phyloP scores from a whole-genome alignment of 2,329 filamentous ascomycete genomes.

The Ramichloridium luteum region DNA sequence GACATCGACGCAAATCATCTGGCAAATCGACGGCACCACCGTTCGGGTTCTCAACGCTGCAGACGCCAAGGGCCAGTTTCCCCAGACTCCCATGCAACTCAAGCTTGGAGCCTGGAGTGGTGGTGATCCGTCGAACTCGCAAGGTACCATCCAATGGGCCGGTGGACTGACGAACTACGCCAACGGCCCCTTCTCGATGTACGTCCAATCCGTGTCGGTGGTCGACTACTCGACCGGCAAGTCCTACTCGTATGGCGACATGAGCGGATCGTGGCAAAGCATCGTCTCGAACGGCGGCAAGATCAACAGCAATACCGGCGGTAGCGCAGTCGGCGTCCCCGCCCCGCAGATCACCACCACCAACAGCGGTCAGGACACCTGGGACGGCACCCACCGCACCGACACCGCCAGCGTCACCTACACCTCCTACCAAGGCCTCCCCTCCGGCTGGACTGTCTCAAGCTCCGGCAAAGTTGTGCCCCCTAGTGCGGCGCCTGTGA shows the following conservation, averaged over 20 bases:
- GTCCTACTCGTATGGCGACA: constrained; percentile 70
- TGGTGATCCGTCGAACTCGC: constrained; percentile 66
- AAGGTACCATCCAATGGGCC: constrained; percentile 83
- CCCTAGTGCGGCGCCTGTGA: constrained; percentile 53
- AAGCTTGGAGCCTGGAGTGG: constrained; percentile 89
- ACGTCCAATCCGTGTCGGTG: constrained; percentile 61
- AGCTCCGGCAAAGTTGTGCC: constrained; percentile 68
- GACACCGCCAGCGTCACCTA: constrained; percentile 28
- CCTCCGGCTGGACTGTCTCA: constrained; percentile 70
- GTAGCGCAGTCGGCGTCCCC: constrained; percentile 38
- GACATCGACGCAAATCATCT: constrained; percentile 73
- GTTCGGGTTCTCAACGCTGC: constrained; percentile 62
- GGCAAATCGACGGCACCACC: constrained; percentile 67
- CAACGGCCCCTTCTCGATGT: constrained; percentile 75
- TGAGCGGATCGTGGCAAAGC: constrained; percentile 64
- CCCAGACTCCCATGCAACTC: constrained; percentile 89
- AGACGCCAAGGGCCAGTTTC: constrained; percentile 68
- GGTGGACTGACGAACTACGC: constrained; percentile 74
- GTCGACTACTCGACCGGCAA: constrained; percentile 89
- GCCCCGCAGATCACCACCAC: constrained; percentile 53
- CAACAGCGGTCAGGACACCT: constrained; percentile 50
- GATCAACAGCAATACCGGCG: constrained; percentile 46
- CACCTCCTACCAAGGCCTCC: constrained; percentile 47
- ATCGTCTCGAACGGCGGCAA: constrained; percentile 70
- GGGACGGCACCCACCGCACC: constrained; percentile 45